Base-by-base conservation (phyloP, 495 filamentous ascomycete species). In the Viridothelium virens region DNA sequence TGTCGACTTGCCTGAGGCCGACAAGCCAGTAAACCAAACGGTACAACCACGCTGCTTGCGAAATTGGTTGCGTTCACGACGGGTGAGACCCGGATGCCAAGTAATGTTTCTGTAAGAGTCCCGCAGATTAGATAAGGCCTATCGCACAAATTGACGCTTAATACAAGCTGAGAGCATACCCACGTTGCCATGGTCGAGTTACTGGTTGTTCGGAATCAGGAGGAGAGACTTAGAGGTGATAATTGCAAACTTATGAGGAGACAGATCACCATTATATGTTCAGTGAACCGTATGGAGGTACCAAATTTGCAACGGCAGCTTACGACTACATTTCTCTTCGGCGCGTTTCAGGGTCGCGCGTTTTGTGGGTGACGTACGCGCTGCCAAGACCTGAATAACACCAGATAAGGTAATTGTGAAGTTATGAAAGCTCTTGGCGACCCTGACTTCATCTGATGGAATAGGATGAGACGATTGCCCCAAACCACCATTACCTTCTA, bases 1-100 rank as follows among this genome's bases (percentile, higher is more conserved):
- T 18, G 94, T 98, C 56, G 91, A 96, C 79, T 98, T 98, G 70
- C 94, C 94, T 2, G 91, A 95, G 64, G 93, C 94, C 25, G 89
- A 93, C 56, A 98, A 87, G 36, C 94, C 94, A 6, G 94, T 98
- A 77, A 98, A 90, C 94, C 94, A 98, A 76, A 98, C 87, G 56
- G 94, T 98, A 76, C 94, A 89, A 71, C 94, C 94, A 47, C 85
- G 82, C 79, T 98, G 95, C 72, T 86, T 85, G 76, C 91, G 90
- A 72, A 89, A 80, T 61, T 77, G 71, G 79, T 84, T 87, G 79
- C 94, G 92, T 84, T 97, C 92, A 69, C 77, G 74, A 74, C 90
- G 91, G 62, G 91, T 90, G 71, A 98, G 87, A 71, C 87, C 87
- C 47, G 91, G 84, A 84, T 98, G 94, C 92, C 90, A 97, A 79